Evolutionary conservation across 257 asterid genomes (phyloP).

Genomic region (Jacaranda copaia): DNA sequence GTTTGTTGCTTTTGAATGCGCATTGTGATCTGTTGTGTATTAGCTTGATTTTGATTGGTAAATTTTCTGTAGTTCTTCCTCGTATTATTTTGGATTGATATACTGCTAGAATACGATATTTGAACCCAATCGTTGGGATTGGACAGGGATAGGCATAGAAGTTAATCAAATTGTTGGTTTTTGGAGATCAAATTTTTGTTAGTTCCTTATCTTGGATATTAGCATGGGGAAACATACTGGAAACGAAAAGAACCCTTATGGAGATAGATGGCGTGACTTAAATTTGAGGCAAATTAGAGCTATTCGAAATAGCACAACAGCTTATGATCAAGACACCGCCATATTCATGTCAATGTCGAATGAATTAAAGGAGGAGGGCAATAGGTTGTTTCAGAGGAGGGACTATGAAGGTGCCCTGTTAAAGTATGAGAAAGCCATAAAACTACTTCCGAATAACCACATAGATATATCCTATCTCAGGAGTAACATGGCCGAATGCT

Average conservation of each 20-base stretch:
- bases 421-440: conserved; percentile 78
- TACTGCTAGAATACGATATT: neutral
- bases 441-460: conserved; percentile 80
- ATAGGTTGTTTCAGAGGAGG: conserved; percentile 72
- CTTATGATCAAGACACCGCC: conserved; percentile 66
- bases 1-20: neutral
- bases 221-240: conserved; percentile 65
- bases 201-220: conserved; percentile 37
- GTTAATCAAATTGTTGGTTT: conserved; percentile 19
- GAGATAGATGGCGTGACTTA: conserved; percentile 56
- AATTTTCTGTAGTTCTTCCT: conserved; percentile 22
- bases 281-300: conserved; percentile 50
- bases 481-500: conserved; percentile 88
- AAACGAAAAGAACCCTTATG: conserved; percentile 40
- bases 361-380: conserved; percentile 81
- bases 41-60: conserved; percentile 25
- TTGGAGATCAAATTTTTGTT: conserved; percentile 32
- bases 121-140: conserved; percentile 30
- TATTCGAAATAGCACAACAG: conserved; percentile 49
- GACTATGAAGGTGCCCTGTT: conserved; percentile 76
- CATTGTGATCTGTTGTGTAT: neutral
- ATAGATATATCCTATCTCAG: conserved; percentile 72
- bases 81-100: conserved; percentile 26
- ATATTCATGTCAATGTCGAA: conserved; percentile 74
- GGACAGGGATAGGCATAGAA: conserved; percentile 10